These are phyloP conservation scores for Raphanus sativus DNA, from an alignment of 345 rosid species.

Conservation along the genomic window DNA sequence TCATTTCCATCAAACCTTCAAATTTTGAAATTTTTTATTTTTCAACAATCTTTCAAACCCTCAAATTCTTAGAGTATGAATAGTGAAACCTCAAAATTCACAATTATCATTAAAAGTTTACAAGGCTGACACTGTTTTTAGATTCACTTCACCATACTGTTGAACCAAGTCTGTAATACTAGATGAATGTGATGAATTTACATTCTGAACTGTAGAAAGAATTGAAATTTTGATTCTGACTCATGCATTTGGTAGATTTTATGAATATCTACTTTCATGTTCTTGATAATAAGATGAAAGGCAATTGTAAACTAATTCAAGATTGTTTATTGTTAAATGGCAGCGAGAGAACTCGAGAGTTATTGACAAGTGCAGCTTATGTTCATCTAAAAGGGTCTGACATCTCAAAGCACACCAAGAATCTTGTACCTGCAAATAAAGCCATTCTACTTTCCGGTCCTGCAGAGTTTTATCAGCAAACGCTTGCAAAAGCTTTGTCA, in stretches of 20 bases:
- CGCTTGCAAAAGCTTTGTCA: constrained; percentile 91
- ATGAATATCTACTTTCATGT: constrained; percentile 3
- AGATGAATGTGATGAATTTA: background rate
- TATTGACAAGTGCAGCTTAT: constrained; percentile 82
- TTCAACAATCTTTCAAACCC: too few relatives aligned
- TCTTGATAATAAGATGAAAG: constrained; percentile 16
- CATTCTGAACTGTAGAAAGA: background rate
- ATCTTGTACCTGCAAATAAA: constrained; percentile 89
- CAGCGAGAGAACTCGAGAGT: constrained; percentile 67
- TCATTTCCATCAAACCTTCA: too few relatives aligned
- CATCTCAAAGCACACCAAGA: constrained; percentile 79
- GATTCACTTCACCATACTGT: background rate
- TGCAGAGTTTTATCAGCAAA: constrained; percentile 84
- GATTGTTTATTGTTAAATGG: constrained; percentile 23
- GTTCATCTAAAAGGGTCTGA: constrained; percentile 79
- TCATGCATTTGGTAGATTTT: background rate
- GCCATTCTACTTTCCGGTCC: constrained; percentile 89
- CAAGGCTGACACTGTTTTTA: background rate
- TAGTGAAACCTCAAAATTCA: too few relatives aligned
- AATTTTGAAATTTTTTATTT: too few relatives aligned
- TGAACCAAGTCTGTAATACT: constrained; percentile 5
- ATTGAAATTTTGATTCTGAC: background rate
- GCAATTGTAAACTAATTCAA: background rate
- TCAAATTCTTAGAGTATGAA: too few relatives aligned
- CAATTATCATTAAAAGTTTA: background rate